Evolutionary conservation across 2,329 filamentous ascomycete genomes (phyloP).

Genomic region (Plenodomus biglobosus): DNA sequence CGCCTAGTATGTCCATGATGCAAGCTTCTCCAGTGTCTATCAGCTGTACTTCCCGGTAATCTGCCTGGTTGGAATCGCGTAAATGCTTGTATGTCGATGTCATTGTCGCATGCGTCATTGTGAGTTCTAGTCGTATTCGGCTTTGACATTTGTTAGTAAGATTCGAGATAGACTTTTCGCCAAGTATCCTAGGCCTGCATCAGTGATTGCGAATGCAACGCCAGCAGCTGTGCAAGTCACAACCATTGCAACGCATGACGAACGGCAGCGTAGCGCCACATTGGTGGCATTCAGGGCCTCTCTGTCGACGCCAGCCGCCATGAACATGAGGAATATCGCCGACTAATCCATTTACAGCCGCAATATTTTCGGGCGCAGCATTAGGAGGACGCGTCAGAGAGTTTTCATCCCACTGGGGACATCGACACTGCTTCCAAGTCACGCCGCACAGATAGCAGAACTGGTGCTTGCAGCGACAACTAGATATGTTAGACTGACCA

Average conservation of each 20-base stretch:
- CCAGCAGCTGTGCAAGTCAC: conserved; percentile 7
- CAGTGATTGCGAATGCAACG: conserved; percentile 9
- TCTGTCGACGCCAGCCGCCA: not conserved
- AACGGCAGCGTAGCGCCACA: conserved; percentile 7
- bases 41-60: too few relatives aligned
- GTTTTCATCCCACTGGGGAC: conserved; percentile 12
- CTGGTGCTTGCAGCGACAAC: conserved; percentile 15
- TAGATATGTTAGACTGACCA: not conserved
- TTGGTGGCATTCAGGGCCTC: not conserved
- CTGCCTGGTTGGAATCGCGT: too few relatives aligned
- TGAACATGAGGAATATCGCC: too few relatives aligned
- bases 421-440: conserved; percentile 16
- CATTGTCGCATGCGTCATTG: too few relatives aligned
- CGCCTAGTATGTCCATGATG: too few relatives aligned
- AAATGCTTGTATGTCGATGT: too few relatives aligned
- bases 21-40: too few relatives aligned
- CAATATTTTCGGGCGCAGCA: not conserved
- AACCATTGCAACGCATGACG: conserved; percentile 5
- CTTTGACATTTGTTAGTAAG: too few relatives aligned
- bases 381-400: conserved; percentile 7
- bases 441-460: conserved; percentile 25
- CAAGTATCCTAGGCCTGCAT: too few relatives aligned
- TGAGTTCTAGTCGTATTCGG: too few relatives aligned
- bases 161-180: too few relatives aligned
- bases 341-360: not conserved